Evolutionary conservation across 345 rosid species (phyloP).

Genomic region (Moringa oleifera): DNA sequence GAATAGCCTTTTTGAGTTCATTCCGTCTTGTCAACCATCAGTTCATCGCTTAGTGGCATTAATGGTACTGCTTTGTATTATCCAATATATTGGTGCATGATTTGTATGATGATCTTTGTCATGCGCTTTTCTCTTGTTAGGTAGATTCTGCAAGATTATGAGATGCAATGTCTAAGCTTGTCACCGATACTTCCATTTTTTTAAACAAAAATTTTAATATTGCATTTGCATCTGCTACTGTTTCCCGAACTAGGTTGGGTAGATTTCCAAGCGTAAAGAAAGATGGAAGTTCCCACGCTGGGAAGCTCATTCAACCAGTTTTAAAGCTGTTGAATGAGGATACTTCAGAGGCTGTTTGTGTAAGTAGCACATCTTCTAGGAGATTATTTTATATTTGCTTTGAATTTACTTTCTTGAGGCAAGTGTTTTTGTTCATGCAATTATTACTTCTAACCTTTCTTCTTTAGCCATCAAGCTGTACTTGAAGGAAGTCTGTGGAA

Average conservation of each 20-base stretch:
- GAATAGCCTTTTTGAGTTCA: background rate
- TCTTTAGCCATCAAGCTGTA: background rate
- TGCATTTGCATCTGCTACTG: background rate
- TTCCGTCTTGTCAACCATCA: too few relatives aligned
- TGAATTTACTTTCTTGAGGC: background rate
- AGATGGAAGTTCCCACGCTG: slow-evolving; percentile 55
- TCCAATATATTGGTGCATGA: too few relatives aligned
- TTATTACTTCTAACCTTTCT: background rate
- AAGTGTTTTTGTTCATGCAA: background rate
- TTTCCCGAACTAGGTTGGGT: slow-evolving; percentile 51
- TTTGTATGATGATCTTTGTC: too few relatives aligned
- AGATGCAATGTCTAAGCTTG: background rate
- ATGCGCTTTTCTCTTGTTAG: background rate
- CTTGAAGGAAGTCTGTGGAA: background rate
- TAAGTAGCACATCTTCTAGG: slow-evolving; percentile 24
- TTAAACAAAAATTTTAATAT: background rate
- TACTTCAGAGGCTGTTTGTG: slow-evolving; percentile 55
- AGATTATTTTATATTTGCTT: slow-evolving; percentile 6
- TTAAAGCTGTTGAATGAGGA: slow-evolving; percentile 69
- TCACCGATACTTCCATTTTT: background rate
- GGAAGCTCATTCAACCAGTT: slow-evolving; percentile 59
- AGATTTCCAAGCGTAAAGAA: slow-evolving; percentile 61
- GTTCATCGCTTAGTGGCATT: background rate
- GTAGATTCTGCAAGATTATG: too few relatives aligned
- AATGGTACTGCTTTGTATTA: background rate